Conservation (phyloP, 257 asterid genomes). For the Plantago major region DNA sequence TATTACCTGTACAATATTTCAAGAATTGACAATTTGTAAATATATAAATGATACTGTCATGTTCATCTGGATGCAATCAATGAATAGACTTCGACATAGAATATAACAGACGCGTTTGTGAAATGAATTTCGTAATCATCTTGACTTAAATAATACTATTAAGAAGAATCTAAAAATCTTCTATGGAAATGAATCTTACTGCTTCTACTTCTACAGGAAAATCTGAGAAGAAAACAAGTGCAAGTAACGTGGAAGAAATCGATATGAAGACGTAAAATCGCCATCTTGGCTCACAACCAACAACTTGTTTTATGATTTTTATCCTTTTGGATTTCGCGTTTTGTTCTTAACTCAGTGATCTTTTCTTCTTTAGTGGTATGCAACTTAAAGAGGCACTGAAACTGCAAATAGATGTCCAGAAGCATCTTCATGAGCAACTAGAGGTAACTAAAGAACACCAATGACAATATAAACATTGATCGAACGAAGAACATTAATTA, state of each 20-base stretch:
- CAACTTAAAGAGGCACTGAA: constrained; percentile 75
- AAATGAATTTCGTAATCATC: neutral
- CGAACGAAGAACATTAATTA: too few species aligned
- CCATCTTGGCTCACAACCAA: neutral
- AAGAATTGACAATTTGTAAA: neutral
- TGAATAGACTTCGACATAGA: neutral
- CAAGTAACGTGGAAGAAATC: constrained; percentile 27
- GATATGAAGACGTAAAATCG: constrained; percentile 46
- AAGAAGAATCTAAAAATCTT: neutral
- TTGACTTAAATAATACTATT: neutral
- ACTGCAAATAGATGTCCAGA: constrained; percentile 70
- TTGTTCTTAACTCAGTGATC: neutral
- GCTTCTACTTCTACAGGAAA: constrained; percentile 36
- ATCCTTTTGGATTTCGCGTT: neutral
- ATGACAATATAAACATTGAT: too few species aligned
- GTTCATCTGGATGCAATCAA: neutral
- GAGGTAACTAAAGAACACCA: constrained; percentile 41
- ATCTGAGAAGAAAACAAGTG: constrained; percentile 39
- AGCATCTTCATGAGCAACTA: constrained; percentile 80
- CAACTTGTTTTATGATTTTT: neutral
- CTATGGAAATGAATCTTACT: constrained; percentile 10
- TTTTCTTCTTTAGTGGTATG: constrained; percentile 45
- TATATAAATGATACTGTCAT: neutral
- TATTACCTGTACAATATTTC: neutral
- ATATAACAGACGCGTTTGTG: neutral